Evolutionary conservation across 257 asterid genomes (phyloP).

Genomic region (Nicotiana paniculata): DNA sequence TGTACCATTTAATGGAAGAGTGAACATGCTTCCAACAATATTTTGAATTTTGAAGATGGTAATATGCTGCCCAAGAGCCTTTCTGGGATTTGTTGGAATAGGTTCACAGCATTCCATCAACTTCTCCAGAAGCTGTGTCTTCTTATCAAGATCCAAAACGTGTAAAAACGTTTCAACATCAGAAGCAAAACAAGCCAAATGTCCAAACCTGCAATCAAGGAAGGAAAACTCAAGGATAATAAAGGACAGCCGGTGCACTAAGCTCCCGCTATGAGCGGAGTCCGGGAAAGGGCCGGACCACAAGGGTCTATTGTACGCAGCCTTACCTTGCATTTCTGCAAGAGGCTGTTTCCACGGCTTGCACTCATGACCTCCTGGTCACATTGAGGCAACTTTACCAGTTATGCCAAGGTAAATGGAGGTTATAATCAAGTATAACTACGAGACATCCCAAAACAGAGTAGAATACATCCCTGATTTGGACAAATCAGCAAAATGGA

Average conservation of each 20-base stretch:
- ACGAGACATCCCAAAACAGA: not conserved
- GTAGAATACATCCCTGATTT: not conserved
- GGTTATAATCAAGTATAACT: slow-evolving; percentile 2
- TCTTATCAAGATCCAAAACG: slow-evolving; percentile 45
- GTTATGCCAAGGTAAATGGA: no score
- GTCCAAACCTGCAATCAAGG: slow-evolving; percentile 73
- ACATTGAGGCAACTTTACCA: no score
- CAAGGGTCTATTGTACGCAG: no score
- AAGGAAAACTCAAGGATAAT: slow-evolving; percentile 1
- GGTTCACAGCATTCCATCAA: slow-evolving; percentile 42
- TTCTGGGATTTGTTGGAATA: slow-evolving; percentile 30
- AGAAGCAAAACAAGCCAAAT: slow-evolving; percentile 78
- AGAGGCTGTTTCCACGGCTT: no score
- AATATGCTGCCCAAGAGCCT: slow-evolving; percentile 74
- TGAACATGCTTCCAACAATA: slow-evolving; percentile 44
- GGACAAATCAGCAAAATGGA: slow-evolving; percentile 1
- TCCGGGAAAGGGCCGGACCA: no score
- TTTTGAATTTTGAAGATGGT: slow-evolving; percentile 66
- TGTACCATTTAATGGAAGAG: slow-evolving; percentile 59
- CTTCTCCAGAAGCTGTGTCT: slow-evolving; percentile 50
- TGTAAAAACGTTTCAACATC: slow-evolving; percentile 68
- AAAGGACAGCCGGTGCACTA: not conserved
- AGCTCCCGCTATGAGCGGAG: no score
- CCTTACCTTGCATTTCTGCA: no score
- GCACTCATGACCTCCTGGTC: no score